Conservation (phyloP, 2,329 filamentous ascomycete genomes). For the Sclerotinia glacialis region DNA sequence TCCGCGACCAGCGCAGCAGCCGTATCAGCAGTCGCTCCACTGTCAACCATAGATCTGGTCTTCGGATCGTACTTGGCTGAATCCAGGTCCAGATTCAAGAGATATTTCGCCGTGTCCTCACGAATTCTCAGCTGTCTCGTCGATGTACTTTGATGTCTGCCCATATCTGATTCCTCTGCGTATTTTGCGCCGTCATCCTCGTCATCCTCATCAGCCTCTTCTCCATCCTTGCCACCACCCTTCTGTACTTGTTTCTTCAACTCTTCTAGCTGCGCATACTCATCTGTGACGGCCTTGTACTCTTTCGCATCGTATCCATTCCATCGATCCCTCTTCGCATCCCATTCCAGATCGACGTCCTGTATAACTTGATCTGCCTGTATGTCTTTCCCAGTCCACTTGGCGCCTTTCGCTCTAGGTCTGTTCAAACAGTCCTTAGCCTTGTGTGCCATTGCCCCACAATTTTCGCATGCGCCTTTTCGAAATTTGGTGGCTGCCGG, state of each 20-base stretch:
- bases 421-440: slow-evolving; percentile 88
- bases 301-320: slow-evolving; percentile 93
- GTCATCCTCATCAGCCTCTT: slow-evolving; percentile 51
- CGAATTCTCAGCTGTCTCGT: slow-evolving; percentile 87
- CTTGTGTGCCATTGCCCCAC: slow-evolving; percentile 95
- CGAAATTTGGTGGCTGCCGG: slow-evolving; percentile 94
- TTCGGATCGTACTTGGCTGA: slow-evolving; percentile 98
- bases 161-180: slow-evolving; percentile 96
- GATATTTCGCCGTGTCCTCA: slow-evolving; percentile 96
- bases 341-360: slow-evolving; percentile 86
- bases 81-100: slow-evolving; percentile 90
- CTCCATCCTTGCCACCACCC: slow-evolving; percentile 47
- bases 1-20: slow-evolving; percentile 83
- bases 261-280: slow-evolving; percentile 82
- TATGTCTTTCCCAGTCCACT: slow-evolving; percentile 89
- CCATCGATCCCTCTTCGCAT: slow-evolving; percentile 96
- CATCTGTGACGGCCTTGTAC: slow-evolving; percentile 82
- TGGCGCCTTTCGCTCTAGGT: slow-evolving; percentile 84
- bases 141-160: slow-evolving; percentile 83
- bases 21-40: slow-evolving; percentile 74
- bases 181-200: slow-evolving; percentile 67
- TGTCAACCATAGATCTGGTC: slow-evolving; percentile 84
- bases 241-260: slow-evolving; percentile 54
- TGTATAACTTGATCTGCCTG: slow-evolving; percentile 87
- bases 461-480: slow-evolving; percentile 98